A percentile compares a stretch with the other conserved stretches of the same genome.
These are phyloP conservation scores for Paraconiothyrium brasiliense DNA, from an alignment of 2,329 filamentous ascomycete species.

Conservation along the genomic window DNA sequence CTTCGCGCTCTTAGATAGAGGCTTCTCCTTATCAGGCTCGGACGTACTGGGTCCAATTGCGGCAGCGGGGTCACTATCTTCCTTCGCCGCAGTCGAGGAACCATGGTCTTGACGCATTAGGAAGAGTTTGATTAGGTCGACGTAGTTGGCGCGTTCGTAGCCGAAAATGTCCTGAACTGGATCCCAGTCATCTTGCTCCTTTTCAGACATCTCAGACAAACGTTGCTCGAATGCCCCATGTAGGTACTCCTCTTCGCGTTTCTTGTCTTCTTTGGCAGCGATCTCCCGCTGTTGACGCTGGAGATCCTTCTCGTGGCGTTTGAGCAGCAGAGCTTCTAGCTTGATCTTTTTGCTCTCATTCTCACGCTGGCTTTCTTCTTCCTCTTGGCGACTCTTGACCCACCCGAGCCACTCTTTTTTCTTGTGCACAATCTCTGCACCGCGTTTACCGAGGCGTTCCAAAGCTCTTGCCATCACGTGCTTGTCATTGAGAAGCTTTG, in stretches of 20 bases:
- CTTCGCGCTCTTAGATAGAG: constrained; percentile 37
- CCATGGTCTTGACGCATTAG: constrained; percentile 51
- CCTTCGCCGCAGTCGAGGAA: not conserved
- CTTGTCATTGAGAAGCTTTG: constrained; percentile 50
- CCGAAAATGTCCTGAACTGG: constrained; percentile 59
- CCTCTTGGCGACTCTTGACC: constrained; percentile 56
- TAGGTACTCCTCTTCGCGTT: constrained; percentile 56
- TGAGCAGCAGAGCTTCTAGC: constrained; percentile 59
- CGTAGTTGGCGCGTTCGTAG: constrained; percentile 56
- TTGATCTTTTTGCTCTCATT: constrained; percentile 62
- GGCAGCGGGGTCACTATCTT: constrained; percentile 4
- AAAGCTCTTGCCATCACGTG: constrained; percentile 51
- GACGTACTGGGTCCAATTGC: constrained; percentile 5
- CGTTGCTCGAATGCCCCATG: constrained; percentile 55
- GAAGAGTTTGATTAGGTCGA: constrained; percentile 58
- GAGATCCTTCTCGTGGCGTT: constrained; percentile 57
- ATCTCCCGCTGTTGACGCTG: constrained; percentile 52
- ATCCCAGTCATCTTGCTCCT: constrained; percentile 56
- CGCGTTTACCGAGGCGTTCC: constrained; percentile 55
- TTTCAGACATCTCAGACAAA: constrained; percentile 48
- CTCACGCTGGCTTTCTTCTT: constrained; percentile 57
- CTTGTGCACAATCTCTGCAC: constrained; percentile 56
- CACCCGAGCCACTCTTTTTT: constrained; percentile 61
- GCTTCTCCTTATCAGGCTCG: constrained; percentile 21
- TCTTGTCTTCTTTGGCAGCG: constrained; percentile 54